These are phyloP conservation scores for Phytophthora citricola DNA, from an alignment of 352 stramenopile genomes.

Conservation along the genomic window DNA sequence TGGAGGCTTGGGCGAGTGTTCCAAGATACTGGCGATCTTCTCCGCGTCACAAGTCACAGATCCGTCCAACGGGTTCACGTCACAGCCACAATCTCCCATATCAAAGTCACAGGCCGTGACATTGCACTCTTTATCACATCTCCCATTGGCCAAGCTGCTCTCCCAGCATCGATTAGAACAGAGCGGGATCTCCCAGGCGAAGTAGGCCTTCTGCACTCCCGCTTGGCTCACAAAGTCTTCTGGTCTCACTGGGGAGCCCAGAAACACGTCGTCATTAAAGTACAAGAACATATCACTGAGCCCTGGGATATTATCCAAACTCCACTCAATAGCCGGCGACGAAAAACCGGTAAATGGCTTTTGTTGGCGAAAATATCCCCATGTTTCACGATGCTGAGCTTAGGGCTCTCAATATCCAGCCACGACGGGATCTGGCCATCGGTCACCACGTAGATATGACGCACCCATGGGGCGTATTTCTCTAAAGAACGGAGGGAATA, in stretches of 20 bases:
- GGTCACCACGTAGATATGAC: slow-evolving; percentile 95
- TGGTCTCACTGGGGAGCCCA: slow-evolving; percentile 86
- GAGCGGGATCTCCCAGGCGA: slow-evolving; percentile 93
- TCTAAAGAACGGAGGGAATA: slow-evolving; percentile 94
- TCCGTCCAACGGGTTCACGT: slow-evolving; percentile 57
- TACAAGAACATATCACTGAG: slow-evolving; percentile 95
- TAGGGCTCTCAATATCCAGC: slow-evolving; percentile 87
- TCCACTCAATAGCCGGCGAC: slow-evolving; percentile 94
- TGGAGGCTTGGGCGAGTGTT: slow-evolving; percentile 50
- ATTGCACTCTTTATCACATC: slow-evolving; percentile 92
- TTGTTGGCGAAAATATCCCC: slow-evolving; percentile 90
- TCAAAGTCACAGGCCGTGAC: slow-evolving; percentile 91
- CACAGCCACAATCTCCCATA: slow-evolving; percentile 93
- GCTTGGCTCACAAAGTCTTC: slow-evolving; percentile 93
- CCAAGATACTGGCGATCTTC: slow-evolving; percentile 68
- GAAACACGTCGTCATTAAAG: slow-evolving; percentile 97
- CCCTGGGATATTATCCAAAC: slow-evolving; percentile 93
- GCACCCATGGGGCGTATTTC: slow-evolving; percentile 96
- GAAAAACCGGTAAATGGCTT: slow-evolving; percentile 92
- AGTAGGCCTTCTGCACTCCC: slow-evolving; percentile 92
- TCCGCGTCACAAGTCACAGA: slow-evolving; percentile 58
- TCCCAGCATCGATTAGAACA: slow-evolving; percentile 87
- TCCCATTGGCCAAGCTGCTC: slow-evolving; percentile 76
- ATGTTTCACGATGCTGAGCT: slow-evolving; percentile 91
- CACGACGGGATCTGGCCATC: slow-evolving; percentile 95